Base-by-base conservation (phyloP, 805 yeast genomes). In the Saccharomyces kudriavzevii region DNA sequence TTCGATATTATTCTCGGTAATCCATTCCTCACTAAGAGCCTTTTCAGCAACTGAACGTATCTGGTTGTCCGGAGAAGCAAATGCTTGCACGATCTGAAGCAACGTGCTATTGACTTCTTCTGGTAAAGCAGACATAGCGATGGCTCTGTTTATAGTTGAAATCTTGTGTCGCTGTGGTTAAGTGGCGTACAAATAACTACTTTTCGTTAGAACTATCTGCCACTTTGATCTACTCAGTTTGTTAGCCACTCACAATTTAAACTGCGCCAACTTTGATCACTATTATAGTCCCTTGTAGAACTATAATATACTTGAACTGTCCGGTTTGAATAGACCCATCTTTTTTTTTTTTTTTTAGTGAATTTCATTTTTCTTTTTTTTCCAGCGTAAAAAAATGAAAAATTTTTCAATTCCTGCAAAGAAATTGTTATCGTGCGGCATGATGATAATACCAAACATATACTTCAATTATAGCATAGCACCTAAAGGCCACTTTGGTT, bases 21-120 rank as follows among this genome's bases (percentile, higher is more conserved):
- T 79, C 97, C 97, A 94, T 28, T 86, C 87, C 11, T 76, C 73
- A 62, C 86, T 87, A 50, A 94, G 75, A 14, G 77, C 73, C 53
- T 75, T 76, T 68, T 92, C 99, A 8, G 97, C 97, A 27, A 75
- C 78, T 6, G 91, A 74, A 65, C 99, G 86, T 35, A 79, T 70
- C 11, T 73, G 64, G 68, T 92, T 91, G 62, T 91, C 89, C 8
- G 95, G 76, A 4, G 97, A 86, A 8, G 90, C 79, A 57, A 92
- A 79, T 20, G 85, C 89, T 58, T 74, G 71, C 35, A 89, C 73
- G 45, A 90, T 77, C 57, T 78, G 77, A 22, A 72, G 58, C 60
- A 89, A 73, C 2, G 80, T 79, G 31, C 65, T 70, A 52, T 80
- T 78, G 45, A 80, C 79, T 40, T 87, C 89, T 26, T 78, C 77